Base-by-base conservation (phyloP, 148 eudicot species). In the Chenopodium formosanum region DNA sequence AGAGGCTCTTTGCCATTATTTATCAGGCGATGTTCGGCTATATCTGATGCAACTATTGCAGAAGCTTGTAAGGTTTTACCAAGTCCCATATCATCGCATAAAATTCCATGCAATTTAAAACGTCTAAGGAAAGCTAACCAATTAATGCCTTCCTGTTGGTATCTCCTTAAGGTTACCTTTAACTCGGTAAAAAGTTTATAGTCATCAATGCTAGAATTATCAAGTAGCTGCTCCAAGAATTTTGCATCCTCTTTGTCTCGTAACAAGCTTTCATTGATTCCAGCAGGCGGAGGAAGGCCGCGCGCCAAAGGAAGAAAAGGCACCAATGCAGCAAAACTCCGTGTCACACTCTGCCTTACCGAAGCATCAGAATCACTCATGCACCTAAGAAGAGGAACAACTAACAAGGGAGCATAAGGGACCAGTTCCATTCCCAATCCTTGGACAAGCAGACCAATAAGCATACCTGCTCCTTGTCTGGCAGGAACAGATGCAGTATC, bases 81-180 rank as follows among this genome's bases (percentile, higher is more conserved):
- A 73, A 97, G 98, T 79, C 99, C 99, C 99, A 97, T 97, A 87
- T 97, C 99, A 91, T 97, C 99, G 75, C 99, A 97, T 84, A 97
- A 91, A 60, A 97, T 91, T 29, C 99, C 99, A 89, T 97, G 99
- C 86, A 97, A 92, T 81, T 92, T 97, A 81, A 97, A 97, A 68
- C 99, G 89, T 83, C 90, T 97, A 83, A 97, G 86, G 87, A 97
- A 97, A 78, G 97, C 98, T 83, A 97, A 87, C 99, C 99, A 97
- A 82, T 97, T 97, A 79, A 97, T 91, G 79, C 99, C 99, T 83
- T 97, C 99, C 84, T 97, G 99, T 84, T 97, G 99, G 87, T 97
- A 97, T 92, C 96, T 91, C 84, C 99, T 83, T 71, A 97, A 75
- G 29, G 96, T 90, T 75, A 94, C 98, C 85, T 94, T 92, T 58